Percentiles rank a stretch among this genome's conserved stretches.
These are phyloP conservation scores for Diversispora epigaea DNA, from an alignment of 192 early-diverging fungal genomes.

Conservation along the genomic window DNA sequence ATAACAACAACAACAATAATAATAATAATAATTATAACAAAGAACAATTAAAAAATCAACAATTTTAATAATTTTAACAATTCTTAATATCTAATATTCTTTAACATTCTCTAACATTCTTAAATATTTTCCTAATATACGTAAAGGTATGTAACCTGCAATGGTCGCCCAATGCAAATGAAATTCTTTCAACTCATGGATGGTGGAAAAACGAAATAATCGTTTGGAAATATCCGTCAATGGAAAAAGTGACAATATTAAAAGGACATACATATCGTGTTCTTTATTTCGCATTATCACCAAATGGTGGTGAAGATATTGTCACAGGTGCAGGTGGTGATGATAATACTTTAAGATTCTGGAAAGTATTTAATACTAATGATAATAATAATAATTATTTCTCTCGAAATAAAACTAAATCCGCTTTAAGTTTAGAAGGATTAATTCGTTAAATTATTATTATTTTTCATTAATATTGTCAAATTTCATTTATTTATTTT, in stretches of 20 bases:
- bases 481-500: neutral
- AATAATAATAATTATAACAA: no score
- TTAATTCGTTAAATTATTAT: conserved; percentile 15
- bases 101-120: neutral
- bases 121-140: neutral
- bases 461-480: neutral
- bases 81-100: neutral
- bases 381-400: neutral
- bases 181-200: conserved; percentile 92
- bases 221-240: conserved; percentile 80
- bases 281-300: conserved; percentile 85
- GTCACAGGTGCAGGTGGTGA: conserved; percentile 81
- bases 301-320: conserved; percentile 91
- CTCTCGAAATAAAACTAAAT: neutral
- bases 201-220: conserved; percentile 87
- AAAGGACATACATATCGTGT: conserved; percentile 83
- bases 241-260: conserved; percentile 67
- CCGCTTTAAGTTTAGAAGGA: neutral
- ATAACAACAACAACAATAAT: no score
- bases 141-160: conserved; percentile 82
- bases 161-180: conserved; percentile 77
- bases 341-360: conserved; percentile 96
- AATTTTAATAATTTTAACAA: no score
- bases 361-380: conserved; percentile 74
- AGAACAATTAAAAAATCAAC: no score